Base-by-base conservation (phyloP, 2,329 filamentous ascomycete species). In the Tolypocladium capitatum region DNA sequence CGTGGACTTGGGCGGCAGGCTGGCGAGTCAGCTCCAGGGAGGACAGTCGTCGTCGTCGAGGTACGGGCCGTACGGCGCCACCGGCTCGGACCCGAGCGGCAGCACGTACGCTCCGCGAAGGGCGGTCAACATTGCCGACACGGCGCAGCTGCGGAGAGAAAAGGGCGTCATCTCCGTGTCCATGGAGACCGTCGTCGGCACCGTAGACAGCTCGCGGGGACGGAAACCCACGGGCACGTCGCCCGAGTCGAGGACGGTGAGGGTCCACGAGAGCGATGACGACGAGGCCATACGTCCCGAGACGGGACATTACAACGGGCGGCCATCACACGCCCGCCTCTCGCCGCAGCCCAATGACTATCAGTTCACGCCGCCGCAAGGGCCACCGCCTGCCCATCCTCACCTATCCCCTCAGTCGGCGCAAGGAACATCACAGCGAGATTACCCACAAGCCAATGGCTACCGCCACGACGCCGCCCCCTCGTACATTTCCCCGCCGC, bases 81-180 rank as follows among this genome's bases (percentile, higher is more conserved):
- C 50, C 47, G 57, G 48, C 38, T 42, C 52, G 10, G 63, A 67
- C 5, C 57, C 57, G 8, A 55, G 47, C 44, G 49, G 50, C 34
- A 57, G 52, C 32, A 53, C 56, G 16, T 66, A 64, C 52, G 59
- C 60, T 30, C 51, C 61, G 5, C 56, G 61, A 32, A 58, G 60
- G 45, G 62, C 61, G 1, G 75, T 81, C 7, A 83, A 82, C 51
- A 87, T 96, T 52, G 76, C 94, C 38, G 89, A 96, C 55, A 98
- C 92, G 0, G 84, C 92, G 53, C 80, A 83, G 43, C 79, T 97
- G 27, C 77, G 88, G 45, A 81, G 90, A 36, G 88, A 94, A 60
- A 96, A 95, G 60, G 88, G 87, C 9, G 88, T 97, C n/a, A 83
- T 96, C 21, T 84, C 83, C 1, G 86, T 89, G 47, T 75, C 84